Evolutionary conservation across 768 basidiomycete genomes (phyloP), one percentile per base, ranked within the genome.

Genomic region (Lanmaoa rubissima): DNA sequence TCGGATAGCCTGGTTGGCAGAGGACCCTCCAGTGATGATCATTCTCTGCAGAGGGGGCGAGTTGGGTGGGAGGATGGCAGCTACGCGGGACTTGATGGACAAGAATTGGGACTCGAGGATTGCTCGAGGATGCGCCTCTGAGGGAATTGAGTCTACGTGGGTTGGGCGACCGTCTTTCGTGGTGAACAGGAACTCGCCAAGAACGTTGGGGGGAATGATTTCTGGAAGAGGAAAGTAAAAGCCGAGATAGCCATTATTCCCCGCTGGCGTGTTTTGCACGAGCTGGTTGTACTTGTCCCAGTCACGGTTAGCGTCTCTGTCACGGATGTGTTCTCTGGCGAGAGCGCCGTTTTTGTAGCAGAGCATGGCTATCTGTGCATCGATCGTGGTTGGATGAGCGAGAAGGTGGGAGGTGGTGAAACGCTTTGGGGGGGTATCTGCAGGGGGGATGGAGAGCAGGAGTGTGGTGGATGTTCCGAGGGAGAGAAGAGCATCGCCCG

Each of bases 71-170:
- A 57, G 55, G 32, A 57, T 46, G 38, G 55, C 43, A 3, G 52
- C 44, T 2, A 57, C 54, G 55, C 55, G 55, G 31, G 55, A 57
- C 38, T 57, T 57, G 44, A 57, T 57, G 53, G 55, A 57, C 55
- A 55, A 13, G 55, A 54, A 41, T 6, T 57, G 52, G 38, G 55
- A 55, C 44, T 57, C 52, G 55, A 57, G 55, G 39, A 57, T 41
- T 4, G 55, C 55, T 1, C 55, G 52, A 3, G 55, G 55, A 47
- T 47, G 55, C 0, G 55, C 55, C n/a, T 57, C 13, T 1, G 52
- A 46, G n/a, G 55, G 51, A 26, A 57, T 57, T 5, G 52, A 8
- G 38, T 40, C 52, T 24, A 57, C 17, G 21, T 31, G 55, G 21
- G 35, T 35, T 14, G 44, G 51, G 1, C 2, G 7, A 3, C 44